These are phyloP conservation scores for Metarhizium rileyi DNA, from an alignment of 2,329 filamentous ascomycete species.

Conservation along the genomic window DNA sequence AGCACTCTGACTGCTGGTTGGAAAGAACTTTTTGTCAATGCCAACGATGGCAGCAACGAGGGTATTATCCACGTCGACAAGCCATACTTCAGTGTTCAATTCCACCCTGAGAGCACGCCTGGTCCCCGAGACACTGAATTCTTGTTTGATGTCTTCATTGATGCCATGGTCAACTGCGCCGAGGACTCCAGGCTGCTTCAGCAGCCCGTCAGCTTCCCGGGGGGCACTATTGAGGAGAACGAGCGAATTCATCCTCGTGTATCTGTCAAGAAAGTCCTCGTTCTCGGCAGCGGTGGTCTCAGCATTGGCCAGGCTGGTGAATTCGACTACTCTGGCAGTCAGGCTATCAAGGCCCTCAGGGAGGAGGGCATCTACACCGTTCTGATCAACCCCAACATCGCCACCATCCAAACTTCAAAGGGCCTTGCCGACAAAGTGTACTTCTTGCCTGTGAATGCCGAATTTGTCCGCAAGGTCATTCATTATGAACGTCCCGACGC, in stretches of 20 bases:
- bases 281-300: slow-evolving; percentile 87
- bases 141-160: slow-evolving; percentile 92
- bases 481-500: slow-evolving; percentile 88
- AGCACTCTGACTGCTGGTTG: slow-evolving; percentile 66
- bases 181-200: slow-evolving; percentile 56
- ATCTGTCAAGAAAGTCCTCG: slow-evolving; percentile 84
- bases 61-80: slow-evolving; percentile 80
- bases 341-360: slow-evolving; percentile 97
- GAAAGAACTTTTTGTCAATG: slow-evolving; percentile 94
- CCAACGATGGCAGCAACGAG: slow-evolving; percentile 97
- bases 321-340: slow-evolving; percentile 96
- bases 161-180: slow-evolving; percentile 66
- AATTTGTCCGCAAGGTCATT: slow-evolving; percentile 97
- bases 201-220: slow-evolving; percentile 76
- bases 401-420: slow-evolving; percentile 97
- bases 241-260: slow-evolving; percentile 67
- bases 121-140: slow-evolving; percentile 94
- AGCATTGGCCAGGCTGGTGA: slow-evolving; percentile 97
- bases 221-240: slow-evolving; percentile 72
- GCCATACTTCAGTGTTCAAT: slow-evolving; percentile 98
- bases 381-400: slow-evolving; percentile 98
- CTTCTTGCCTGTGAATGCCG: slow-evolving; percentile 92
- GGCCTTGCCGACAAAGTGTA: slow-evolving; percentile 97
- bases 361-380: slow-evolving; percentile 98
- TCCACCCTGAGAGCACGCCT: slow-evolving; percentile 94